A percentile compares a stretch with the other conserved stretches of the same genome.
phyloP scores from a whole-genome alignment of 768 basidiomycete species.

The Amanita phalloides region DNA sequence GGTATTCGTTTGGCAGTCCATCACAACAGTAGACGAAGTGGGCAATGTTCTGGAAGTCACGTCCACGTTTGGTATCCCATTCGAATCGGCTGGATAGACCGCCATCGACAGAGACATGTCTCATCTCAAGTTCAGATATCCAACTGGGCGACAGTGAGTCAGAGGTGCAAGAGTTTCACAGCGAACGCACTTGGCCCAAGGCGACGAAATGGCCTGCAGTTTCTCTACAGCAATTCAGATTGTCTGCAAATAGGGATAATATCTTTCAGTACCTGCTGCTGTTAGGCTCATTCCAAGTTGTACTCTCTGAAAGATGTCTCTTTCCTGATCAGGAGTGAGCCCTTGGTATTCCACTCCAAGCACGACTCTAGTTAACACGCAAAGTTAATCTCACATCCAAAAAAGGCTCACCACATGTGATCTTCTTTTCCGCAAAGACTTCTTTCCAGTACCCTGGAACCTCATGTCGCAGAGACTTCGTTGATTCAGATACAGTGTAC shows the following conservation, averaged over 20 bases:
- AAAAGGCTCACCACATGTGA: constrained; percentile 52
- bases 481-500: constrained; percentile 40
- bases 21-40: constrained; percentile 62
- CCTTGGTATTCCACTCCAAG: constrained; percentile 55
- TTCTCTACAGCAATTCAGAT: constrained; percentile 40
- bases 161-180: neutral
- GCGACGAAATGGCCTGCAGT: constrained; percentile 66
- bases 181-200: constrained; percentile 41
- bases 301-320: constrained; percentile 77
- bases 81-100: constrained; percentile 47
- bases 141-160: constrained; percentile 24
- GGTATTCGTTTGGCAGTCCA: constrained; percentile 33
- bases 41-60: constrained; percentile 67
- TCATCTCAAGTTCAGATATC: constrained; percentile 47
- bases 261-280: constrained; percentile 44
- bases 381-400: neutral
- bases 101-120: constrained; percentile 44
- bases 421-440: constrained; percentile 40
- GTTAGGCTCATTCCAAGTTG: constrained; percentile 72
- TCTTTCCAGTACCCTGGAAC: constrained; percentile 43
- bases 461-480: constrained; percentile 33
- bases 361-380: neutral
- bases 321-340: constrained; percentile 45
- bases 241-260: neutral
- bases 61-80: constrained; percentile 61